Evolutionary conservation across 2,329 filamentous ascomycete genomes (phyloP), one percentile per base, ranked within the genome.

Genomic region (Basipetospora chlamydospora): DNA sequence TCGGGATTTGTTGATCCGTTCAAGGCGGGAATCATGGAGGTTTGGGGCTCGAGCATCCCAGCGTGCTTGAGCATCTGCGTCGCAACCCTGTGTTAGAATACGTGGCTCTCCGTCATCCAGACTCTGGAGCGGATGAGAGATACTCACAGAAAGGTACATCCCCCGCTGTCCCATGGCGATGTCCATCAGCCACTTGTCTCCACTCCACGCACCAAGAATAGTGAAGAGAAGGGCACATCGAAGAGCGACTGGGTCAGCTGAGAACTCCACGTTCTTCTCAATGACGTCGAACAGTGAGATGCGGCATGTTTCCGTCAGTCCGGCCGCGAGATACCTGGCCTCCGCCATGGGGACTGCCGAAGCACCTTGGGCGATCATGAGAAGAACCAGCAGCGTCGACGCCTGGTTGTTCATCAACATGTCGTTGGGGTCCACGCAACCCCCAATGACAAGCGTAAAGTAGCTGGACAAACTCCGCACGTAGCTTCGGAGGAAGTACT

Each of bases 171-270:
- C 77, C 74, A 81, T 80, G 28, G 76, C 71, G 44, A 81, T 80
- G 47, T 82, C 77, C 77, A 81, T 82, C 44, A 80, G 73, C 76
- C 77, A 81, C 55, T 81, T 81, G 52, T 82, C 77, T 31, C 78
- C 78, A 49, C 77, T 79, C 78, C 78, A 83, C 1, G 74, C 74
- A 6, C 76, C 77, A 18, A 80, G 64, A 2, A 77, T 66, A 2
- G 72, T 79, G 50, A 80, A 80, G 3, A 82, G 64, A 10, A 82
- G 58, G 0, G 77, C 77, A 33, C 74, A 75, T 26, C 76, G 67
- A 30, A 82, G 60, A 0, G 77, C 70, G 3, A 72, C 67, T 0
- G 72, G 70, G 47, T 82, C 75, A 2, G 73, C 69, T 10, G 73
- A 71, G 57, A 81, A 66, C 52, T 77, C 70, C 33, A 80, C 70